Conservation (phyloP, 2,329 filamentous ascomycete genomes). For the Zopfia rhizophila region DNA sequence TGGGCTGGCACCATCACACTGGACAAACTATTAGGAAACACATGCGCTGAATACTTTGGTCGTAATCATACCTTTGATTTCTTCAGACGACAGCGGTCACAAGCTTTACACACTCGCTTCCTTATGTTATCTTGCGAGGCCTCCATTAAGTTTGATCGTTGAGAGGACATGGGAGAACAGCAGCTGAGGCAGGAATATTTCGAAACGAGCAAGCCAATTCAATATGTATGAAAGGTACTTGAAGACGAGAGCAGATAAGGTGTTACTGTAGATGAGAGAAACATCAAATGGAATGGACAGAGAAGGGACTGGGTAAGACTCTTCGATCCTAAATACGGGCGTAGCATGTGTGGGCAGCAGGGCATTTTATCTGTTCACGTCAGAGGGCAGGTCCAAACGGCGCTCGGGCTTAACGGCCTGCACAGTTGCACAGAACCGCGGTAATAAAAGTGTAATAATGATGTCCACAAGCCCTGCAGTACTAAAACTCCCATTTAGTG, state of each 20-base stretch:
- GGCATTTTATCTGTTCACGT: slow-evolving; percentile 53
- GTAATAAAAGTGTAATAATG: slow-evolving; percentile 47
- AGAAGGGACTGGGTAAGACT: slow-evolving; percentile 29
- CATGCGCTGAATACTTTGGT: not conserved
- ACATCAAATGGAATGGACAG: slow-evolving; percentile 18
- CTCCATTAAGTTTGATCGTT: slow-evolving; percentile 51
- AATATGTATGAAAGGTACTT: too few species aligned
- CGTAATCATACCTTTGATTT: slow-evolving; percentile 69
- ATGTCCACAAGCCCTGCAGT: slow-evolving; percentile 25
- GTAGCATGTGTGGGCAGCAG: slow-evolving; percentile 43
- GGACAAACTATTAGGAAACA: slow-evolving; percentile 4
- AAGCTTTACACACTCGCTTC: slow-evolving; percentile 74
- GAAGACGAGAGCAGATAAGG: slow-evolving; percentile 1
- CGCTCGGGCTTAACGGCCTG: slow-evolving; percentile 46
- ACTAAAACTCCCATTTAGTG: slow-evolving; percentile 37
- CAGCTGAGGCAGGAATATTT: slow-evolving; percentile 11
- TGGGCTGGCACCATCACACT: slow-evolving; percentile 71
- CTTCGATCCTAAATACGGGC: slow-evolving; percentile 39
- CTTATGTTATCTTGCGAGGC: slow-evolving; percentile 59
- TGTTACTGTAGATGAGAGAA: slow-evolving; percentile 17
- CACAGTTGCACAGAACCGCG: slow-evolving; percentile 27
- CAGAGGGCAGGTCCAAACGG: slow-evolving; percentile 49
- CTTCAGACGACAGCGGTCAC: slow-evolving; percentile 72
- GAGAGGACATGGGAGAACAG: slow-evolving; percentile 41
- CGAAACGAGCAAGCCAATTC: too few species aligned